Base-by-base conservation (phyloP, 1,284 basidiomycete species). In the Fomitopsis betulina region DNA sequence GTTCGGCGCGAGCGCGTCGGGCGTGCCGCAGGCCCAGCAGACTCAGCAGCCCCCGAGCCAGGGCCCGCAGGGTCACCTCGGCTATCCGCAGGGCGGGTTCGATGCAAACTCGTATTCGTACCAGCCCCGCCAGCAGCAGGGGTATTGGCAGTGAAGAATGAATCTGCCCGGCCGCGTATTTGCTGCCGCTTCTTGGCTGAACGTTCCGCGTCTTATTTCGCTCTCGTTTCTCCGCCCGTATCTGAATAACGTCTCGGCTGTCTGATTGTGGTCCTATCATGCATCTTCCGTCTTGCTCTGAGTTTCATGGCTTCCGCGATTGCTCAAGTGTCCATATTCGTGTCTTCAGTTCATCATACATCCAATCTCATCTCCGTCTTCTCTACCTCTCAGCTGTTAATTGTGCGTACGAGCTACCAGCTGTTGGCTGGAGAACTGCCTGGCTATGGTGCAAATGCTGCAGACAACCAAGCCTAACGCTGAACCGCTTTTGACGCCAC, bases 101-200 rank as follows among this genome's bases (percentile, higher is more conserved):
- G 87, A 89, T 55, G 82, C 73, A 33, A 78, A 59, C 62, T 89
- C 86, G 68, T 89, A 89, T 67, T 79, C 81, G 63, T 89, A 88
- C 69, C 85, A 85, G 69, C 77, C 79, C 23, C 74, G 82, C 66
- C 83, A 84, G 69, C 85, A 85, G 72, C 83, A 84, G 71, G 81
- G 79, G 60, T 89, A 87, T 72, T 89, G 87, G 87, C 85, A 87
- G 76, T 88, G 49, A 51, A 19, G 49, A 72, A 66, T 27, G 40
- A 39, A 35, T 35, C 7, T 35, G n/a, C 32, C 35, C 23, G 21
- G 23, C 21, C 25, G 23, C 17, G 27, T 47, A 8, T 35, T 32
- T 12, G 30, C 30, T 30, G 45, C 15, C n/a, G 49, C 30, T 51
- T 19, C 30, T 53, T 45, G 42, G 45, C 39, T 43, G 55, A 56